phyloP scores from a whole-genome alignment of 2,329 filamentous ascomycete species.

The Aspergillus caelatus region DNA sequence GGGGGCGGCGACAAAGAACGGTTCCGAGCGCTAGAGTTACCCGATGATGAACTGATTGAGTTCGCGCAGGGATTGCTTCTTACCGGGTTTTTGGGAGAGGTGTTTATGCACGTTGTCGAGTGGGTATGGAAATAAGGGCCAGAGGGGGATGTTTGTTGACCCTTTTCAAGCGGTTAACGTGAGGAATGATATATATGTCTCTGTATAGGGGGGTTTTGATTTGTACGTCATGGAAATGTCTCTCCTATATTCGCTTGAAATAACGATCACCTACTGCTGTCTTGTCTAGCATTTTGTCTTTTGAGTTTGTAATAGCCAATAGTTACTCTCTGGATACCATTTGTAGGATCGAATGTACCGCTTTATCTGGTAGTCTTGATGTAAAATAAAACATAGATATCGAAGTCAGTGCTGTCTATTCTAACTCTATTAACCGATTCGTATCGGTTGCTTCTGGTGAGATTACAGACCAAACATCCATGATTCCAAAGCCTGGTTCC shows the following conservation, averaged over 20 bases:
- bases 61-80: conserved; percentile 32
- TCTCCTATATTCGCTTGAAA: neutral
- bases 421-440: neutral
- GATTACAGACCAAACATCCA: neutral
- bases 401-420: neutral
- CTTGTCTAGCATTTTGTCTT: neutral
- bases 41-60: conserved; percentile 31
- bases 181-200: neutral
- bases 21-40: conserved; percentile 25
- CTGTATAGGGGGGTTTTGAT: neutral
- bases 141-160: no score
- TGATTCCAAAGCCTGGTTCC: neutral
- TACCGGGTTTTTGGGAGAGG: conserved; percentile 29
- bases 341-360: no score
- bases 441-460: neutral
- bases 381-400: neutral
- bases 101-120: conserved; percentile 37
- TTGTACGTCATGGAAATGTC: neutral
- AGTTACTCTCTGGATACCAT: neutral
- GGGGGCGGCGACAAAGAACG: conserved; percentile 26
- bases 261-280: neutral
- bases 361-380: neutral
- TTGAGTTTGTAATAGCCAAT: neutral
- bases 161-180: neutral
- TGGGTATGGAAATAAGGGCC: conserved; percentile 27